Evolutionary conservation across 1,284 basidiomycete genomes (phyloP), one percentile per base, ranked within the genome.

Genomic region (Austroboletus novae-zelandiae): DNA sequence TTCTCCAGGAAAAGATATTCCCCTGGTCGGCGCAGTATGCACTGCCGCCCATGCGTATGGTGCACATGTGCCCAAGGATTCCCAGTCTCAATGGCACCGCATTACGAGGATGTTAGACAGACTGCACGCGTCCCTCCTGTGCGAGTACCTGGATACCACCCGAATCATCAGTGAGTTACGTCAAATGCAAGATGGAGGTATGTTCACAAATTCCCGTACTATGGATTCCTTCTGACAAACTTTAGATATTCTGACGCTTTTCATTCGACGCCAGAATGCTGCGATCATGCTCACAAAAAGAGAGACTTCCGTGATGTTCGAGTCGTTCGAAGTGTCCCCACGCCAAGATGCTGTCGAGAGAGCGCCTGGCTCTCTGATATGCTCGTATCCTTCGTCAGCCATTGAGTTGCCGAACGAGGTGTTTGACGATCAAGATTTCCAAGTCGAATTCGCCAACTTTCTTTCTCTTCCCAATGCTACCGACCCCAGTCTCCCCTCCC

Each of bases 291-390:
- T 73, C 18, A 64, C 65, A 10, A 64, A 57, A 43, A 31, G 31
- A 9, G 20, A 25, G 1, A 34, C 50, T 6, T 17, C 29, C 5
- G 57, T 60, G 5, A 49, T 55, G 7, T 66, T 66, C 43, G 71
- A 74, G 53, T 48, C 58, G 15, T 73, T 74, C 36, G 65, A 71
- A 46, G 58, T 61, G 2, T 60, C 64, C 11, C 36, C 37, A 2
- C 35, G 30, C 67, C n/a, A 60, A 60, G 57, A 51, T 45, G 9
- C 51, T 57, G 9, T 40, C 29, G 8, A 65, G 64, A 3, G 67
- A 68, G 43, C 40, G 5, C 5, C 7, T 3, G 18, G 10, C 6
- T 2, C 25, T 15, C 57, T 73, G 11, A 14, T 65, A 11, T 60
- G 60, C 23, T 58, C 57, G 3, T 72, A 62, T 46, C 71, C 71